A percentile compares a stretch with the other conserved stretches of the same genome.
Evolutionary conservation across 805 yeast species (phyloP).

Genomic region (Saccharomycopsis babjevae): DNA sequence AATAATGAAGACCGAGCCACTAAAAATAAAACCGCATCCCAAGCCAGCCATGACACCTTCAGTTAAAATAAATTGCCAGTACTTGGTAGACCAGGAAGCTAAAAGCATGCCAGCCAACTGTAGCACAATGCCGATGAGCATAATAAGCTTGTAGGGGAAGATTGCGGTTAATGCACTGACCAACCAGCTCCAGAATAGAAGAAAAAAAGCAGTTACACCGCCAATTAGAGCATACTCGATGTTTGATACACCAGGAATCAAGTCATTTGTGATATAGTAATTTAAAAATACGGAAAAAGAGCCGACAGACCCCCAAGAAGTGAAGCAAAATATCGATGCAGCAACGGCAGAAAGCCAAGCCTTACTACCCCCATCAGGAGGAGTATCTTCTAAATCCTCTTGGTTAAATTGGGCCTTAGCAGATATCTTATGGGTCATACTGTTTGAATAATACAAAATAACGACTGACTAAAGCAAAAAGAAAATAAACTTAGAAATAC

Average conservation of each 20-base stretch:
- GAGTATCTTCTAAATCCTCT: slow-evolving; percentile 24
- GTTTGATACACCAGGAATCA: slow-evolving; percentile 44
- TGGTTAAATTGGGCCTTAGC: slow-evolving; percentile 7
- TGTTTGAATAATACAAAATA: not conserved
- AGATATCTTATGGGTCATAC: not conserved
- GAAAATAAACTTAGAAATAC: not conserved
- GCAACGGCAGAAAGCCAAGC: slow-evolving; percentile 41
- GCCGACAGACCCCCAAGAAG: slow-evolving; percentile 67
- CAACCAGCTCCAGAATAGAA: slow-evolving; percentile 11
- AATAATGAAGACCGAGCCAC: slow-evolving; percentile 40
- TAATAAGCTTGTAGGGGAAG: slow-evolving; percentile 12
- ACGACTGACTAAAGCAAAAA: not conserved
- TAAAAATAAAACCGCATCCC: slow-evolving; percentile 39
- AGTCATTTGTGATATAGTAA: slow-evolving; percentile 39
- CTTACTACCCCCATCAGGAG: slow-evolving; percentile 52
- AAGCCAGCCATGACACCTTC: slow-evolving; percentile 45
- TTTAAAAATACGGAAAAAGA: slow-evolving; percentile 58
- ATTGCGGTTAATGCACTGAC: not conserved
- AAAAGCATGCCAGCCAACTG: slow-evolving; percentile 40
- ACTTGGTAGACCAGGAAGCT: slow-evolving; percentile 41
- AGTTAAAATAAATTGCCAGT: slow-evolving; percentile 41
- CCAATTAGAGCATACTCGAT: slow-evolving; percentile 59
- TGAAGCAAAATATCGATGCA: slow-evolving; percentile 38
- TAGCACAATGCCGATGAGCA: slow-evolving; percentile 30
- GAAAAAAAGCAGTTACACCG: slow-evolving; percentile 43